Conservation (phyloP, 371 early-diverging fungal genomes). For the Mucor indicus region DNA sequence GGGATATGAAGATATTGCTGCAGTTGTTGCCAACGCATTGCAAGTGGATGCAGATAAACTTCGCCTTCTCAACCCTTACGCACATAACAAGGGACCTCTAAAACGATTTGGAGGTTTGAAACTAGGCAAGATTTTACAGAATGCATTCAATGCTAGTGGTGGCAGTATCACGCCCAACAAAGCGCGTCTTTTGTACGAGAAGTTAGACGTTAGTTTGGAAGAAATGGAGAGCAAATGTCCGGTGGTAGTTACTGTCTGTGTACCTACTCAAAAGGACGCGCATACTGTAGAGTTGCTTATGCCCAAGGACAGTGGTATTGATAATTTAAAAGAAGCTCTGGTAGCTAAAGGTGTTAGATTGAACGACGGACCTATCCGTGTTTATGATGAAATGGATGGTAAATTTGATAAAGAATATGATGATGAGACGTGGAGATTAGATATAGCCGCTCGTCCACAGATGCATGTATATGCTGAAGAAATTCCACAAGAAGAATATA, state of each 20-base stretch:
- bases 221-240: constrained; percentile 78
- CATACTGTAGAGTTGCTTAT: constrained; percentile 31
- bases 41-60: constrained; percentile 33
- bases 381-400: constrained; percentile 20
- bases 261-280: constrained; percentile 33
- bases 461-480: constrained; percentile 38
- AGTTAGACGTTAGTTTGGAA: constrained; percentile 70
- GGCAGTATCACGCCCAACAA: neutral
- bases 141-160: neutral
- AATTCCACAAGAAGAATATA: constrained; percentile 60
- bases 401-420: constrained; percentile 14
- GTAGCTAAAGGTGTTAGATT: constrained; percentile 14
- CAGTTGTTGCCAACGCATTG: constrained; percentile 13
- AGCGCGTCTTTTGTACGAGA: constrained; percentile 69
- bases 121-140: constrained; percentile 19
- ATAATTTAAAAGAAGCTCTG: constrained; percentile 20
- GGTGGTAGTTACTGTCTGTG: constrained; percentile 57
- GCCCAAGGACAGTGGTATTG: constrained; percentile 21
- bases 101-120: constrained; percentile 23
- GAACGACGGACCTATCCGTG: constrained; percentile 10
- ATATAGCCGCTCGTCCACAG: constrained; percentile 1
- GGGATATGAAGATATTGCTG: constrained; percentile 22
- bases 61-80: constrained; percentile 24
- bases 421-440: constrained; percentile 9
- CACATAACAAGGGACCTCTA: constrained; percentile 1